Conservation (phyloP, 208 protist genomes). For the Crithidia acanthocephali region DNA sequence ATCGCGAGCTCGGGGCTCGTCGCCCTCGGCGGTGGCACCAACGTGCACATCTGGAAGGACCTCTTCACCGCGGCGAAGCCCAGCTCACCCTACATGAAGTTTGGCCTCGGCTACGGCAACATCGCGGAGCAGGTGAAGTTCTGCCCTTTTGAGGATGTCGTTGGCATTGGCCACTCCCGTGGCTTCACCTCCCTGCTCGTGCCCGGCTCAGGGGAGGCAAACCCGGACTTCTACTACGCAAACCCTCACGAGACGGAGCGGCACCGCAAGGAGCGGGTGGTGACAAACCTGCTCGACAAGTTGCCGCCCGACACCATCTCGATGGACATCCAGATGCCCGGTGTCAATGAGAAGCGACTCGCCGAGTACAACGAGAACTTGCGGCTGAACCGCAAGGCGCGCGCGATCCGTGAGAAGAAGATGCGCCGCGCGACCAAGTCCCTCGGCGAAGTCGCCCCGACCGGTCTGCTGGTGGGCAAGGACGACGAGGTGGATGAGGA, state of each 20-base stretch:
- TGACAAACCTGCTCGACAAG: constrained; percentile 91
- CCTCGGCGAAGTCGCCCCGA: constrained; percentile 37
- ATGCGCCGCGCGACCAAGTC: constrained; percentile 65
- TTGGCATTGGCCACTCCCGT: constrained; percentile 86
- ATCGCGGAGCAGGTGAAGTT: constrained; percentile 74
- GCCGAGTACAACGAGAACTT: constrained; percentile 88
- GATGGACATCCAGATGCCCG: constrained; percentile 87
- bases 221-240: constrained; percentile 94
- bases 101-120: constrained; percentile 90
- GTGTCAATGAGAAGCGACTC: constrained; percentile 81
- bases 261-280: constrained; percentile 88
- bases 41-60: constrained; percentile 91
- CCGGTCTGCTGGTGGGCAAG: constrained; percentile 30
- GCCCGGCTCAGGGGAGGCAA: constrained; percentile 90
- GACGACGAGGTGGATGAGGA: constrained; percentile 91
- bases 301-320: constrained; percentile 93
- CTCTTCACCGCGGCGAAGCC: constrained; percentile 80
- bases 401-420: constrained; percentile 88
- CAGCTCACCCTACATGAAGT: constrained; percentile 84
- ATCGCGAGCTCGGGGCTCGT: constrained; percentile 89
- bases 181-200: constrained; percentile 92
- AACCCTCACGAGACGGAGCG: constrained; percentile 94
- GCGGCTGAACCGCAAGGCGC: constrained; percentile 76
- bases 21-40: constrained; percentile 77
- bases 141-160: constrained; percentile 93